phyloP scores from a whole-genome alignment of 2,329 filamentous ascomycete species.

The Phialocephala sp. region DNA sequence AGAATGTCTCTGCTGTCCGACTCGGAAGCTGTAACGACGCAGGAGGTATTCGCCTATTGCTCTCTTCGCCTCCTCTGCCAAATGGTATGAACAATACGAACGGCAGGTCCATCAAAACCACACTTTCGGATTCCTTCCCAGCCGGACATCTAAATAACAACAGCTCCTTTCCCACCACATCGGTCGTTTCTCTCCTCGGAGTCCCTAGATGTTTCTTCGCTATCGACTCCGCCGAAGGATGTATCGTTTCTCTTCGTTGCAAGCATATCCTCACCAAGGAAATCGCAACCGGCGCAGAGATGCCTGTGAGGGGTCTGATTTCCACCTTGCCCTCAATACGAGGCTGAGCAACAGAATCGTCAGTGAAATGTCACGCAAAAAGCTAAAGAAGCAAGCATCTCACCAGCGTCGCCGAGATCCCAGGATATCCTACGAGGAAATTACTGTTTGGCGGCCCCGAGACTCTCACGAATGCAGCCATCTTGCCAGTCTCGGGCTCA shows the following conservation, averaged over 20 bases:
- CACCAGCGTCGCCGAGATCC: constrained; percentile 96
- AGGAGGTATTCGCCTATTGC: constrained; percentile 86
- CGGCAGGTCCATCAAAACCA: constrained; percentile 94
- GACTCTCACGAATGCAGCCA: constrained; percentile 89
- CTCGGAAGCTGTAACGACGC: constrained; percentile 89
- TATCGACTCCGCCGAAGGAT: constrained; percentile 92
- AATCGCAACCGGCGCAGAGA: constrained; percentile 86
- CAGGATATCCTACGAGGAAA: constrained; percentile 95
- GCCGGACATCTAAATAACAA: constrained; percentile 85
- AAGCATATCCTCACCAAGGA: constrained; percentile 94
- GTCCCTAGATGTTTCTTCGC: constrained; percentile 91
- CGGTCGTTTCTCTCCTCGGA: constrained; percentile 86
- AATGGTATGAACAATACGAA: constrained; percentile 98
- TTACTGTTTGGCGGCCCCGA: constrained; percentile 96
- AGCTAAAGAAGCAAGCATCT: constrained; percentile 48
- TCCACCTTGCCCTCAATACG: constrained; percentile 98
- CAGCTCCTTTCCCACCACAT: constrained; percentile 95
- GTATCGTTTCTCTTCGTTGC: constrained; percentile 92
- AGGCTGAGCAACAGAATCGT: constrained; percentile 62
- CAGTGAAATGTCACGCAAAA: constrained; percentile 24
- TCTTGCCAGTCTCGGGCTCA: constrained; percentile 47
- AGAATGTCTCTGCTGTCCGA: constrained; percentile 94
- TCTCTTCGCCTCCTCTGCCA: constrained; percentile 87
- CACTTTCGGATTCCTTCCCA: constrained; percentile 83
- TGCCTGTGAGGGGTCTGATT: constrained; percentile 84